Evolutionary conservation across 169 alveolate species (phyloP).

Genomic region (Plasmodium coatneyi): DNA sequence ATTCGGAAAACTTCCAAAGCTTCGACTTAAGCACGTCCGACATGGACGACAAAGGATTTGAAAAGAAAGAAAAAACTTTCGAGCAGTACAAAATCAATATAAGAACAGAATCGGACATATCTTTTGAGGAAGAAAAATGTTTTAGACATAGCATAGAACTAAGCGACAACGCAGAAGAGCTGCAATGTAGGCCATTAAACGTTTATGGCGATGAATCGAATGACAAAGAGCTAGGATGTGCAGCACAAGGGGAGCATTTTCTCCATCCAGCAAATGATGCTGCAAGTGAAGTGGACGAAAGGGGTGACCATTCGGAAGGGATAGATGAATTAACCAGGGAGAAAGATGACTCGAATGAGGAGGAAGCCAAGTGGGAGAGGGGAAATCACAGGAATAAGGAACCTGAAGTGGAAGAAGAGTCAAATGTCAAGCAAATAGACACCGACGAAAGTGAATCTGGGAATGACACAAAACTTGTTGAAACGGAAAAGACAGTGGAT

Average conservation of each 20-base stretch:
- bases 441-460: not conserved
- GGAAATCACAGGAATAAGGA: not conserved
- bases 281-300: not conserved
- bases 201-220: not conserved
- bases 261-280: not conserved
- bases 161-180: constrained; percentile 14
- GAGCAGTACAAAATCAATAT: constrained; percentile 13
- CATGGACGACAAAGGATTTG: not conserved
- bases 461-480: not conserved
- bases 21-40: not conserved
- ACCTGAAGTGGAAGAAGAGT: not conserved
- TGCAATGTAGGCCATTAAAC: not conserved
- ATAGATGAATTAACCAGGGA: not conserved
- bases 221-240: not conserved
- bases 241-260: not conserved
- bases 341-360: not conserved
- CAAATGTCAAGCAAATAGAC: not conserved
- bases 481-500: not conserved
- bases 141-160: not conserved
- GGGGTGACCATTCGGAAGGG: not conserved
- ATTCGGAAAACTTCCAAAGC: constrained; percentile 47
- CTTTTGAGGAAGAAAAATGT: not conserved
- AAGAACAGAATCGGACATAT: constrained; percentile 1
- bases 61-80: not conserved
- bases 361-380: not conserved